Conservation (phyloP, 495 filamentous ascomycete species). For the Penicillium bialowiezense region DNA sequence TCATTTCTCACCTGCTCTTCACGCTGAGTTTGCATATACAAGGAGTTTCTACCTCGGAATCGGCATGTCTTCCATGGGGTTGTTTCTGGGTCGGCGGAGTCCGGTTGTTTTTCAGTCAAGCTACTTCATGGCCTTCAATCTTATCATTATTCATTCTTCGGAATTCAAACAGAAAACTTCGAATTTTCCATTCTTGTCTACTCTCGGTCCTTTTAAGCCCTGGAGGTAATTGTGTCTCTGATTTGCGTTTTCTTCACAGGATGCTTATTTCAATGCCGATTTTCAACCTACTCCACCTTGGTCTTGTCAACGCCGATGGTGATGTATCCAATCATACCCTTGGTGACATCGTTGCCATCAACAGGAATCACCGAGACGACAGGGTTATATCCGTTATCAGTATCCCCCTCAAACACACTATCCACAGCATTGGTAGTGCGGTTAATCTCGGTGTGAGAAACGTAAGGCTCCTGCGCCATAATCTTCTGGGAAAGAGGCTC, state of each 20-base stretch:
- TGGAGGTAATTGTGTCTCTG: too few relatives aligned
- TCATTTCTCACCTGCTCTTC: background rate
- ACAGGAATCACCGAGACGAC: slow-evolving; percentile 4
- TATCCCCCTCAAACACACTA: slow-evolving; percentile 1
- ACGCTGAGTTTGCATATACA: too few relatives aligned
- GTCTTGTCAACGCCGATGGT: slow-evolving; percentile 6
- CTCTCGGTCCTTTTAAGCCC: too few relatives aligned
- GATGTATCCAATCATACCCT: slow-evolving; percentile 11
- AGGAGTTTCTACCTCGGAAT: slow-evolving; percentile 12
- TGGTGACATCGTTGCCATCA: background rate
- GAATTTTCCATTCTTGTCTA: background rate
- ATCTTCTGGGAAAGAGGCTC: slow-evolving; percentile 40
- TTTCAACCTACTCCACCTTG: background rate
- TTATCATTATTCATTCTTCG: background rate
- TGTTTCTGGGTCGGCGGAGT: slow-evolving; percentile 1
- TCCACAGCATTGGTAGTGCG: slow-evolving; percentile 8
- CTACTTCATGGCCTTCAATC: background rate
- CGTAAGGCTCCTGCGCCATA: slow-evolving; percentile 50
- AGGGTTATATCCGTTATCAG: slow-evolving; percentile 3
- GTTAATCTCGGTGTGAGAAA: background rate
- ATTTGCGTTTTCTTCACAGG: background rate
- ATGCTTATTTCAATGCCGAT: too few relatives aligned
- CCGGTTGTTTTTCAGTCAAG: background rate
- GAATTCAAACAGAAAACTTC: background rate
- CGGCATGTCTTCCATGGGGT: slow-evolving; percentile 5